Base-by-base conservation (phyloP, 495 filamentous ascomycete species). In the Aspergillus cavernicola region DNA sequence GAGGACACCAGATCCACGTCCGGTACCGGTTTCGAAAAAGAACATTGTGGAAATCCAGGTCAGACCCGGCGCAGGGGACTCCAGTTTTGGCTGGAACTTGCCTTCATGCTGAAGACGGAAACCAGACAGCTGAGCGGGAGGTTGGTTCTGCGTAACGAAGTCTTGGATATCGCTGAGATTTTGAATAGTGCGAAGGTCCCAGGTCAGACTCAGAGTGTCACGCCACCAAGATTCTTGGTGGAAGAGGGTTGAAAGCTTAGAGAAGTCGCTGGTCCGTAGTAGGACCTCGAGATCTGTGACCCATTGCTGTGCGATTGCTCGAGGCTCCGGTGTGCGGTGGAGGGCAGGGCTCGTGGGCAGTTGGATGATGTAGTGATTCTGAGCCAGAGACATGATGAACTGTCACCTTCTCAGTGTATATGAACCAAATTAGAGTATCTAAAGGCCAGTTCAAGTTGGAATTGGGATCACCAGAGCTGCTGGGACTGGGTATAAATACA, bases 221-320 rank as follows among this genome's bases (percentile, higher is more conserved):
- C 82, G 74, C 83, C 84, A 86, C 68, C 81, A 88, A 7, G 77
- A 76, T 33, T 79, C 72, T 4, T 70, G 61, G 13, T 81, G 64
- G 58, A 87, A 86, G 5, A 86, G 53, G 0, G 42, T 19, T 8
- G 50, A 22, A 2, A 68, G 39, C 2, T 59, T 40, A 6, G 62
- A 26, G 2, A 40, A 59, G 7, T 58, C 51, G 7, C 58, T 57
- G 3, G 39, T 52, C 18, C 61, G 50, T 0, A 73, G 60, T 8
- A 65, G 55, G 9, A 41, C 29, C 35, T 68, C 52, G 2, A 74
- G 47, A 11, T 51, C 53, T n/a, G 62, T 62, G 38, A 74, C 53
- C 71, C 71, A 74, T 67, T 66, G 59, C 33, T 71, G 66, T n/a
- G 66, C 60, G 24, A 72, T 61, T 8, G 53, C 41, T 16, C 58